Conservation (phyloP, 1,284 basidiomycete genomes). For the Sanghuangporus weigelae region DNA sequence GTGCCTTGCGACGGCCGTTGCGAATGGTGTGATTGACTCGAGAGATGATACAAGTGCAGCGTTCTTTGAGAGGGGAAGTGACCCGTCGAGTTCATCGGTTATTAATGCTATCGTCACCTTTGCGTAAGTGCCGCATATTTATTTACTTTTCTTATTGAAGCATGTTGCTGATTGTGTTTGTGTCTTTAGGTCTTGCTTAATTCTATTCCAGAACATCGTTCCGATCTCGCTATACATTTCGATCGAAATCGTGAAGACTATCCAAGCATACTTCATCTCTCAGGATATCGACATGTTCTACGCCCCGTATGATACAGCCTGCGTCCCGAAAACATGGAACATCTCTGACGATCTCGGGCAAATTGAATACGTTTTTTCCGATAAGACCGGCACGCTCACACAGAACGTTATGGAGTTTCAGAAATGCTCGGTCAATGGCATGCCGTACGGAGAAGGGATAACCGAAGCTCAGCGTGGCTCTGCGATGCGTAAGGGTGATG, state of each 20-base stretch:
- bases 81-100: constrained; percentile 55
- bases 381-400: constrained; percentile 96
- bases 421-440: constrained; percentile 85
- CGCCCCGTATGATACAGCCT: constrained; percentile 78
- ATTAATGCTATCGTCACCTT: constrained; percentile 88
- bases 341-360: constrained; percentile 97
- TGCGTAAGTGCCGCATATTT: constrained; percentile 50
- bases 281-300: constrained; percentile 99
- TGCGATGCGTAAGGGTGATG: constrained; percentile 74
- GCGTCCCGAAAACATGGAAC: constrained; percentile 97
- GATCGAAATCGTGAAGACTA: constrained; percentile 96
- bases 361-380: constrained; percentile 97
- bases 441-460: constrained; percentile 87
- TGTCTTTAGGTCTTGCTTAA: constrained; percentile 67
- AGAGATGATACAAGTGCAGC: constrained; percentile 62
- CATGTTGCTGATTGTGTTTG: neutral
- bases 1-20: constrained; percentile 70
- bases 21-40: constrained; percentile 70
- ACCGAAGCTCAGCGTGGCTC: constrained; percentile 95
- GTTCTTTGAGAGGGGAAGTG: constrained; percentile 66
- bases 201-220: constrained; percentile 97
- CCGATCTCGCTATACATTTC: constrained; percentile 97
- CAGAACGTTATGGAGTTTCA: constrained; percentile 99
- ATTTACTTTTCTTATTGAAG: constrained; percentile 10
- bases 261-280: constrained; percentile 96